phyloP scores from a whole-genome alignment of 73 alveolate genomes.

The Paramecium bursaria region DNA sequence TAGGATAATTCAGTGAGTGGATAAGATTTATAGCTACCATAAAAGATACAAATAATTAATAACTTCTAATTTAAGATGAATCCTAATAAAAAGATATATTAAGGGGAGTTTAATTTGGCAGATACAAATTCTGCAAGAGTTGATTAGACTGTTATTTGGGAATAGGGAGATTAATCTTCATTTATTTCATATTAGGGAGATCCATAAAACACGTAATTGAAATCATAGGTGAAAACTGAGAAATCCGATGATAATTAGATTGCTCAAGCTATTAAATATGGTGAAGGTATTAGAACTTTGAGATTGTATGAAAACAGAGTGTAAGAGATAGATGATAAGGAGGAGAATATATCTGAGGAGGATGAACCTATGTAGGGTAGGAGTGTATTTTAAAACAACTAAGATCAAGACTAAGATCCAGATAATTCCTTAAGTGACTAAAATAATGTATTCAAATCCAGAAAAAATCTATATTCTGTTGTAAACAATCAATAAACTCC shows the following conservation, averaged over 20 bases:
- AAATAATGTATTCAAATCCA: slow-evolving; percentile 56
- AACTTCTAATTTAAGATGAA: too few relatives aligned
- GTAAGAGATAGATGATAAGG: slow-evolving; percentile 48
- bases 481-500: slow-evolving; percentile 62
- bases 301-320: slow-evolving; percentile 51
- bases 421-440: slow-evolving; percentile 18
- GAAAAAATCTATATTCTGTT: slow-evolving; percentile 60
- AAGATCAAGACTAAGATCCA: slow-evolving; percentile 40
- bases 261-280: background rate
- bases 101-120: slow-evolving; percentile 2
- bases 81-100: background rate
- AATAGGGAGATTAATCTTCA: slow-evolving; percentile 28
- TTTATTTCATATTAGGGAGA: slow-evolving; percentile 14
- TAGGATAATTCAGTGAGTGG: too few relatives aligned
- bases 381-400: slow-evolving; percentile 41
- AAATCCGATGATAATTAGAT: slow-evolving; percentile 14
- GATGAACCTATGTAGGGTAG: slow-evolving; percentile 31
- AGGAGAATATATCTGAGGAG: slow-evolving; percentile 55
- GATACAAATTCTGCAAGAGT: slow-evolving; percentile 48
- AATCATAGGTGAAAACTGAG: slow-evolving; percentile 25
- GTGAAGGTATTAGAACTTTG: slow-evolving; percentile 39
- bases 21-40: too few relatives aligned
- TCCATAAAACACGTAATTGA: background rate
- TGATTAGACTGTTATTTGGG: slow-evolving; percentile 57
- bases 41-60: too few relatives aligned